These are phyloP conservation scores for Platanthera zijinensis DNA, from an alignment of 106 monocot genomes.

Conservation along the genomic window DNA sequence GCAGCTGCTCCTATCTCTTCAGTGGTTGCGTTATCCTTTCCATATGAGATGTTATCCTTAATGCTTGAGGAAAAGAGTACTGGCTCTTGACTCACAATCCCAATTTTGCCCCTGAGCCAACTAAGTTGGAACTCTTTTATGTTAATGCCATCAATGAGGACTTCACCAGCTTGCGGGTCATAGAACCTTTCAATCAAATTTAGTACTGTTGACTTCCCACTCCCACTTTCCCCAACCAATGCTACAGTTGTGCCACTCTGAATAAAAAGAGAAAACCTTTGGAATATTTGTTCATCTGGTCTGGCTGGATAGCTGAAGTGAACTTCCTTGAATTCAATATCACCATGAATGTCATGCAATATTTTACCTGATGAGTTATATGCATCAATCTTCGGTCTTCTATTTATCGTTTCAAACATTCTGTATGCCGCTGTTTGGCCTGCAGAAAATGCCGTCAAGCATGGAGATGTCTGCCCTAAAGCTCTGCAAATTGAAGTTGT, in stretches of 20 bases:
- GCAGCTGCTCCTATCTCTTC: slow-evolving; percentile 21
- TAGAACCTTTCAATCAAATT: slow-evolving; percentile 25
- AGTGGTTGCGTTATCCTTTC: slow-evolving; percentile 18
- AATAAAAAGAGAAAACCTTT: slow-evolving; percentile 17
- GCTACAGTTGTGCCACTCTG: slow-evolving; percentile 14
- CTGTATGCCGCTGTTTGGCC: slow-evolving; percentile 19
- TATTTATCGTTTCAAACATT: slow-evolving; percentile 15
- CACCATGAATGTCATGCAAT: slow-evolving; percentile 9
- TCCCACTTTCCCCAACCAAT: slow-evolving; percentile 25
- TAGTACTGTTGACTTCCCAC: slow-evolving; percentile 17
- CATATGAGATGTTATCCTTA: slow-evolving; percentile 19
- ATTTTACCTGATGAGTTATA: slow-evolving; percentile 11
- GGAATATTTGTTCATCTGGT: slow-evolving; percentile 14
- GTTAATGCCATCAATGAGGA: slow-evolving; percentile 20
- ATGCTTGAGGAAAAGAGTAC: slow-evolving; percentile 18
- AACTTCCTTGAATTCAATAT: slow-evolving; percentile 18
- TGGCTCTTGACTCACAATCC: slow-evolving; percentile 21
- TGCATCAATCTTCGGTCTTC: slow-evolving; percentile 20
- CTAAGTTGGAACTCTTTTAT: slow-evolving; percentile 19
- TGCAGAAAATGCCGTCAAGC: slow-evolving; percentile 14
- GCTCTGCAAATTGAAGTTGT: slow-evolving; percentile 5
- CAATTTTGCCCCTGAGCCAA: slow-evolving; percentile 22
- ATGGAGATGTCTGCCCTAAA: slow-evolving; percentile 20
- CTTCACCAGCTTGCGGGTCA: slow-evolving; percentile 18
- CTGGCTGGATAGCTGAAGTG: slow-evolving; percentile 22